These are phyloP conservation scores for Fusarium subtropicale DNA, from an alignment of 2,329 filamentous ascomycete genomes.

Conservation along the genomic window DNA sequence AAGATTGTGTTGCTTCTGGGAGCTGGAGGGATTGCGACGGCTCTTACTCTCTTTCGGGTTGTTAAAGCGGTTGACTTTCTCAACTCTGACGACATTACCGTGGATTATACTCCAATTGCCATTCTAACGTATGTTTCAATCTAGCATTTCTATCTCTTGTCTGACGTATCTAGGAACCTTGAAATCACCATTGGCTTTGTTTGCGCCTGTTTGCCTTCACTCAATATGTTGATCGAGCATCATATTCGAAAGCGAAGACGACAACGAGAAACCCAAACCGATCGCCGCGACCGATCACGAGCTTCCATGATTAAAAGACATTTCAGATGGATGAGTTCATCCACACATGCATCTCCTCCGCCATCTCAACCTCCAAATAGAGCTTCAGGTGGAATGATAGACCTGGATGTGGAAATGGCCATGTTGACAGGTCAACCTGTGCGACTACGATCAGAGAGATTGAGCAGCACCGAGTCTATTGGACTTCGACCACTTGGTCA, in stretches of 20 bases:
- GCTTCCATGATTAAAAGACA: slow-evolving; percentile 12
- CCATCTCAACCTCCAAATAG: slow-evolving; percentile 3
- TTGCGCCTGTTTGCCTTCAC: slow-evolving; percentile 39
- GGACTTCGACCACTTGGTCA: slow-evolving; percentile 20
- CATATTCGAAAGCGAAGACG: slow-evolving; percentile 26
- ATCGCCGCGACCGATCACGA: slow-evolving; percentile 8
- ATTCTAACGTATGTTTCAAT: slow-evolving; percentile 33
- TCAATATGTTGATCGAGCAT: slow-evolving; percentile 36
- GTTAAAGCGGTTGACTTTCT: slow-evolving; percentile 25
- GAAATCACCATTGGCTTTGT: slow-evolving; percentile 42
- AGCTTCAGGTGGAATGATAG: slow-evolving; percentile 20
- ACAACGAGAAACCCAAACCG: not conserved
- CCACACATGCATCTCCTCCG: slow-evolving; percentile 11
- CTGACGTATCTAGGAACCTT: slow-evolving; percentile 13
- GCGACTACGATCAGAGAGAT: slow-evolving; percentile 1
- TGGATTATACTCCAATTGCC: slow-evolving; percentile 32
- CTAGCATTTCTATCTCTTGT: not conserved
- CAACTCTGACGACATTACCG: slow-evolving; percentile 36
- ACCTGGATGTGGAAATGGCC: slow-evolving; percentile 39
- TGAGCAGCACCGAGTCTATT: slow-evolving; percentile 7
- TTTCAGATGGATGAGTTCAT: slow-evolving; percentile 33
- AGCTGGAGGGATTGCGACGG: slow-evolving; percentile 41
- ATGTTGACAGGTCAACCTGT: slow-evolving; percentile 39
- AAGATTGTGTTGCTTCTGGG: slow-evolving; percentile 39
- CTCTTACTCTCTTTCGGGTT: slow-evolving; percentile 29